Conservation (phyloP, 306 rosid species). For the Fragaria iinumae region DNA sequence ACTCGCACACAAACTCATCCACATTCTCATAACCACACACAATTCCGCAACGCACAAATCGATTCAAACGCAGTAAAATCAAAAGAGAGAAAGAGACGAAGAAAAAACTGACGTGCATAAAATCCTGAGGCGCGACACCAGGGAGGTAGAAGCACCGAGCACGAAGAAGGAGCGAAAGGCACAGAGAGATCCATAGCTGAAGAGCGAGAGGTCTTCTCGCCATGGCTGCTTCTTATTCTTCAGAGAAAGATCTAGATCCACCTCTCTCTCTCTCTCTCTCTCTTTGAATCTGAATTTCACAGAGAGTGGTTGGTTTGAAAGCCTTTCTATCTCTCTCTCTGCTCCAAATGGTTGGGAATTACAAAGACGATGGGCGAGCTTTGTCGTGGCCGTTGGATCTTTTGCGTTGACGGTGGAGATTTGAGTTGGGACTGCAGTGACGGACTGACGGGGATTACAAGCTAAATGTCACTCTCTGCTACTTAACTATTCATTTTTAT, state of each 20-base stretch:
- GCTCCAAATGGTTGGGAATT: constrained; percentile 29
- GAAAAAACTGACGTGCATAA: constrained; percentile 46
- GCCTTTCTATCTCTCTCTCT: not conserved
- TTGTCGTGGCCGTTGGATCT: constrained; percentile 27
- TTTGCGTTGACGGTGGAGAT: not conserved
- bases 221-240: constrained; percentile 38
- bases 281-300: not conserved
- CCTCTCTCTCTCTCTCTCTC: constrained; percentile 20
- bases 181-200: constrained; percentile 54
- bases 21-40: not conserved
- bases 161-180: constrained; percentile 40
- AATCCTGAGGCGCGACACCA: constrained; percentile 82
- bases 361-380: constrained; percentile 4
- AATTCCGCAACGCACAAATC: not conserved
- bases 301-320: constrained; percentile 2
- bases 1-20: not conserved
- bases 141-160: constrained; percentile 68
- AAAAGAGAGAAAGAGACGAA: not conserved
- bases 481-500: no score
- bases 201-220: constrained; percentile 56
- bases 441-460: constrained; percentile 16
- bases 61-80: not conserved
- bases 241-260: constrained; percentile 34
- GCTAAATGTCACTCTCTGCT: not conserved
- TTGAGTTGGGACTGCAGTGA: constrained; percentile 7